phyloP scores from a whole-genome alignment of 257 asterid species.

The Jasminum sambac region DNA sequence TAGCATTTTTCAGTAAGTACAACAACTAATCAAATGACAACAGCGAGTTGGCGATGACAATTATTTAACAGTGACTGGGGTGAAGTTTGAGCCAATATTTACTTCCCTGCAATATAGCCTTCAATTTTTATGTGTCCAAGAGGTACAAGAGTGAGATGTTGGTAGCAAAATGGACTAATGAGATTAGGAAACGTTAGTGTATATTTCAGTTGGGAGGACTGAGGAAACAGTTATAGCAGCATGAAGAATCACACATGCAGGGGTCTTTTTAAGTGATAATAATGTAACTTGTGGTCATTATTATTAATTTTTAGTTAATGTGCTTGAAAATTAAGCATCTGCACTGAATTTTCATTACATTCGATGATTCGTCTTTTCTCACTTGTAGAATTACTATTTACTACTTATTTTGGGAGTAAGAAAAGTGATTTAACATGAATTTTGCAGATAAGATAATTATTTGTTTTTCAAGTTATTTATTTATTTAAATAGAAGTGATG shows the following conservation, averaged over 20 bases:
- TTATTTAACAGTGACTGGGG: background rate
- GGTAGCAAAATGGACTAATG: background rate
- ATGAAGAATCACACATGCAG: background rate
- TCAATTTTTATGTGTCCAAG: background rate
- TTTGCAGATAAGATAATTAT: too few relatives aligned
- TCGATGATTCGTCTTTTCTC: too few relatives aligned
- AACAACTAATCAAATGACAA: background rate
- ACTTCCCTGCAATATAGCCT: background rate
- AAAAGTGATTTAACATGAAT: too few relatives aligned
- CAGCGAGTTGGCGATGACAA: background rate
- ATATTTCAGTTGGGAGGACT: background rate
- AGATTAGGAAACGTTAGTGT: background rate
- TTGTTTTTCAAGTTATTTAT: too few relatives aligned
- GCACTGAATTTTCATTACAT: too few relatives aligned
- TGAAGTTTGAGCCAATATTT: background rate
- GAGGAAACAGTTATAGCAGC: background rate
- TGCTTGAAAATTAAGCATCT: too few relatives aligned
- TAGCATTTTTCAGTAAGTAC: slow-evolving; percentile 75
- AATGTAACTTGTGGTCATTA: background rate
- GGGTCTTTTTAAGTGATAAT: background rate
- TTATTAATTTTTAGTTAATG: too few relatives aligned
- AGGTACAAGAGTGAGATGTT: background rate
- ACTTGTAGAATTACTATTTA: too few relatives aligned
- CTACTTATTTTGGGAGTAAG: too few relatives aligned
- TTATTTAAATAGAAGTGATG: too few relatives aligned